Conservation (phyloP, 768 basidiomycete species). For the Amylocystis lapponica region DNA sequence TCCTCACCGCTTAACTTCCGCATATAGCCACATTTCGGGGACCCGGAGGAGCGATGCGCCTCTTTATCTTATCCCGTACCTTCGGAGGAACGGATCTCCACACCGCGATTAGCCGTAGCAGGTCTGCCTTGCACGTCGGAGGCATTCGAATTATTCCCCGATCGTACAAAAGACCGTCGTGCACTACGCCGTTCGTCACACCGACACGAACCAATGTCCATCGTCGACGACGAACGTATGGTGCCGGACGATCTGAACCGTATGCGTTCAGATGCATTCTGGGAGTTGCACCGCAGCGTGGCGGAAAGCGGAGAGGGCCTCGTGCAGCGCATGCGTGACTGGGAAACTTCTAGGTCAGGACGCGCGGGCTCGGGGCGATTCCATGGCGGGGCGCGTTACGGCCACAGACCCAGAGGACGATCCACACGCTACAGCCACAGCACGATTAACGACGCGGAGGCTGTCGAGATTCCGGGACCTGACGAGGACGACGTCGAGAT, state of each 20-base stretch:
- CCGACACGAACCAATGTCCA: background rate
- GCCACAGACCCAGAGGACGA: background rate
- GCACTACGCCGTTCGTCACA: constrained; percentile 3
- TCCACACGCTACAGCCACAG: background rate
- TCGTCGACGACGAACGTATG: background rate
- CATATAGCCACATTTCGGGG: background rate
- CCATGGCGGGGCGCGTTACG: too few species aligned
- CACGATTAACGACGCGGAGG: background rate
- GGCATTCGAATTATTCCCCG: constrained; percentile 29
- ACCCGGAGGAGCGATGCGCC: background rate
- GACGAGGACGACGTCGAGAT: constrained; percentile 58
- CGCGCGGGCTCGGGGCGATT: background rate
- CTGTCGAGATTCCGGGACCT: background rate
- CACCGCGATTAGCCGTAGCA: constrained; percentile 7
- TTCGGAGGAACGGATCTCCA: constrained; percentile 11
- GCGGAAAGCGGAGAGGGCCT: constrained; percentile 62
- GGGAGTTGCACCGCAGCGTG: constrained; percentile 58
- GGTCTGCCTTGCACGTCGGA: constrained; percentile 23
- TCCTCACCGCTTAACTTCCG: constrained; percentile 1
- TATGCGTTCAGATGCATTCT: constrained; percentile 58
- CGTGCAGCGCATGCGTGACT: constrained; percentile 68
- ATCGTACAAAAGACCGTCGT: constrained; percentile 10
- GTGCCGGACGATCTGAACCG: constrained; percentile 30
- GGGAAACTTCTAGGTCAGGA: constrained; percentile 48
- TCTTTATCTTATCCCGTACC: constrained; percentile 2